Percentiles rank a stretch among this genome's conserved stretches.
Conservation (phyloP, 805 yeast species). For the Candida michaelii region DNA sequence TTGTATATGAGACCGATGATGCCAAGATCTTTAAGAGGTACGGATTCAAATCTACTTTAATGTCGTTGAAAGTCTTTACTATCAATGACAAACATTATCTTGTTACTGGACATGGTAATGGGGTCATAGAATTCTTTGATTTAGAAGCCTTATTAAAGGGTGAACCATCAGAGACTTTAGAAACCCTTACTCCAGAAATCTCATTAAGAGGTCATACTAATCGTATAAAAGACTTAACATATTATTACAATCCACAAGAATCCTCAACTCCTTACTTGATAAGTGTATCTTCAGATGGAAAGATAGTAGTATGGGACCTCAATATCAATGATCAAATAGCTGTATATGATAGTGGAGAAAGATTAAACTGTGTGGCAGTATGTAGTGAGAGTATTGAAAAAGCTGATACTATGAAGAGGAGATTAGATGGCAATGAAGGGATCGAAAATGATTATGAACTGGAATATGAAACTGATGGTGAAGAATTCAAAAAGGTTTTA, state of each 20-base stretch:
- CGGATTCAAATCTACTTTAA: constrained; percentile 56
- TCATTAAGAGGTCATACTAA: constrained; percentile 76
- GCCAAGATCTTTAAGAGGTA: constrained; percentile 59
- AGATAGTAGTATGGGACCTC: constrained; percentile 84
- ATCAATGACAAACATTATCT: constrained; percentile 55
- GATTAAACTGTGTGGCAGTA: constrained; percentile 81
- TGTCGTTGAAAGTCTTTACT: constrained; percentile 58
- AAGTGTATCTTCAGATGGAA: constrained; percentile 91
- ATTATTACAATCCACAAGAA: constrained; percentile 41
- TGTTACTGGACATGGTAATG: constrained; percentile 70
- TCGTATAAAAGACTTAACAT: constrained; percentile 77
- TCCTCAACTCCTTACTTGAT: constrained; percentile 51
- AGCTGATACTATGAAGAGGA: constrained; percentile 63
- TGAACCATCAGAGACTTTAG: constrained; percentile 16
- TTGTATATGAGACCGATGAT: constrained; percentile 62
- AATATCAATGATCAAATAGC: constrained; percentile 74
- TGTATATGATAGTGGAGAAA: constrained; percentile 85
- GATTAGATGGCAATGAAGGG: constrained; percentile 37
- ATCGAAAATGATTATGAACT: constrained; percentile 49
- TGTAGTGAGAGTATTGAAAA: constrained; percentile 80
- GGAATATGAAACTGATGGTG: constrained; percentile 76
- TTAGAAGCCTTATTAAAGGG: constrained; percentile 29
- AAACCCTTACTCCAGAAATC: constrained; percentile 50
- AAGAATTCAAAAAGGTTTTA: constrained; percentile 59
- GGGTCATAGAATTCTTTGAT: constrained; percentile 60